phyloP scores from a whole-genome alignment of 768 basidiomycete genomes.

The Coprinopsis sp. region DNA sequence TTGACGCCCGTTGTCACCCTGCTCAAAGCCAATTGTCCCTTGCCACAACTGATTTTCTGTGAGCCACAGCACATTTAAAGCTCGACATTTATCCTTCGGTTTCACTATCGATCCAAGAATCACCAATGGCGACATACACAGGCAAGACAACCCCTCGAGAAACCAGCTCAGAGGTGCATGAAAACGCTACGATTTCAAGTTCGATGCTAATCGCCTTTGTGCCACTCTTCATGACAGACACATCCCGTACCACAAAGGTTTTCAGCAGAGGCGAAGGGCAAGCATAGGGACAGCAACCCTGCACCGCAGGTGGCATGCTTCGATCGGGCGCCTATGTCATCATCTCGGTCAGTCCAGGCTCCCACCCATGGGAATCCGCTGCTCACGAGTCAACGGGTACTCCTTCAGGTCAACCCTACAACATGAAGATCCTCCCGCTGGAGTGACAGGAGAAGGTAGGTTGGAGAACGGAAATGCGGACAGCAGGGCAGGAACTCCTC shows the following conservation, averaged over 20 bases:
- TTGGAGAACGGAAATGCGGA: constrained; percentile 1
- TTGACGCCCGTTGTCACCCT: too few relatives aligned
- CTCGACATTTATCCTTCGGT: not conserved
- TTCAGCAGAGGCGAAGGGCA: constrained; percentile 3
- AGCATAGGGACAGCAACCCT: not conserved
- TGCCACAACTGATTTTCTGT: not conserved
- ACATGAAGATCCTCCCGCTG: not conserved
- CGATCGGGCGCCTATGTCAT: constrained; percentile 4
- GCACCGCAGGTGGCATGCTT: constrained; percentile 2
- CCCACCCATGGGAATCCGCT: not conserved
- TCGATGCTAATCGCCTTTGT: not conserved
- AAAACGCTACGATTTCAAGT: not conserved
- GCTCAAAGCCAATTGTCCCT: too few relatives aligned
- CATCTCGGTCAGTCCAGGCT: not conserved
- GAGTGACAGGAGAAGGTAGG: not conserved
- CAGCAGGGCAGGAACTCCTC: not conserved
- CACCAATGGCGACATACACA: not conserved
- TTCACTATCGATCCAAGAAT: constrained; percentile 2
- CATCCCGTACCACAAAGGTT: constrained; percentile 1
- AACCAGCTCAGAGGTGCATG: not conserved
- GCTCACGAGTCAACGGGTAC: not conserved
- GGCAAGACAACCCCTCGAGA: not conserved
- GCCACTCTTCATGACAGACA: not conserved
- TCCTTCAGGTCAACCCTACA: constrained; percentile 2
- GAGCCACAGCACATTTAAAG: not conserved